Conservation (phyloP, 2,329 filamentous ascomycete species). For the Pseudogymnoascus sp. region DNA sequence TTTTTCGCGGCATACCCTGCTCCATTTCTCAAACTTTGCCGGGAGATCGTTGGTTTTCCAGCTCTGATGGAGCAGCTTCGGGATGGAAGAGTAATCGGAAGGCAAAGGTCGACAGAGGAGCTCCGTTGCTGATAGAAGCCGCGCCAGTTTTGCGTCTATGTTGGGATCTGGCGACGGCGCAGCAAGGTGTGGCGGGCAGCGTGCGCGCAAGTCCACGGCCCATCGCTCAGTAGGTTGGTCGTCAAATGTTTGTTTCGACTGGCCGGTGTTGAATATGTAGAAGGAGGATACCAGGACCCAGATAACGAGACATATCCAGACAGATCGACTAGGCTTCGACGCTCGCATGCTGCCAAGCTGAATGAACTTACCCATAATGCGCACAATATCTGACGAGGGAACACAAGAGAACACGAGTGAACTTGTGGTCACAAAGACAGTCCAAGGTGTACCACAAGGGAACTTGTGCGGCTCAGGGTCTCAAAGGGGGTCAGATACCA, state of each 20-base stretch:
- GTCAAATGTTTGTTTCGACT: neutral
- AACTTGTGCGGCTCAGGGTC: neutral
- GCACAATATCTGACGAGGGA: neutral
- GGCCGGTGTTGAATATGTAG: neutral
- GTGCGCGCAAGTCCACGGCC: neutral
- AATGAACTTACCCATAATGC: neutral
- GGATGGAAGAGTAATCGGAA: neutral
- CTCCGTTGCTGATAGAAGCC: neutral
- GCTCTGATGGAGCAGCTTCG: neutral
- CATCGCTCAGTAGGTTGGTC: neutral
- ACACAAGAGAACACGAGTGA: neutral
- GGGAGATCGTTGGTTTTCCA: neutral
- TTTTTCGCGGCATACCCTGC: conserved; percentile 24
- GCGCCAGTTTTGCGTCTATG: neutral
- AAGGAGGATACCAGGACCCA: neutral
- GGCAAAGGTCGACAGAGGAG: neutral
- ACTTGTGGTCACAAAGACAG: neutral
- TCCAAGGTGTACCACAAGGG: neutral
- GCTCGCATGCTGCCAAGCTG: neutral
- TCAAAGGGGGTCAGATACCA: neutral
- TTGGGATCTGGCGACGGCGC: neutral
- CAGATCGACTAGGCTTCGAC: neutral
- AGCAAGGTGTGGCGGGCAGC: neutral
- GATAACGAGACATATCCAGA: neutral
- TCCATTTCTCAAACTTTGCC: conserved; percentile 23